A percentile compares a stretch with the other conserved stretches of the same genome.
Evolutionary conservation across 2,329 filamentous ascomycete genomes (phyloP).

Genomic region (Phialocephala subalpina): DNA sequence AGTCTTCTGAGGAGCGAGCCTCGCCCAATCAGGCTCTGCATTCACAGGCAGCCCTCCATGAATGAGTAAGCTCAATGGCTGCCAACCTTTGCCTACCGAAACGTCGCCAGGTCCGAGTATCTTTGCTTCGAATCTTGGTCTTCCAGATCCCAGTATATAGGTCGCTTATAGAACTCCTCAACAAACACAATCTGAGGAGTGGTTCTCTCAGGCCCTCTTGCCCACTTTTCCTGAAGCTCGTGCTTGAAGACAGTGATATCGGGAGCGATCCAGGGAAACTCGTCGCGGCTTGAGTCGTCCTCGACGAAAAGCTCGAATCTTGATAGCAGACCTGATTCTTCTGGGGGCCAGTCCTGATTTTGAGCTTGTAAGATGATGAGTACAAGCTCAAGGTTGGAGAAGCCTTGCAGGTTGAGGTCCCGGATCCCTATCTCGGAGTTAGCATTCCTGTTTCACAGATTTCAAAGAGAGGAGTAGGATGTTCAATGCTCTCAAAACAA

Average conservation of each 20-base stretch:
- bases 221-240: not conserved
- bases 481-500: too few species aligned
- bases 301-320: slow-evolving; percentile 1
- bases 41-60: too few species aligned
- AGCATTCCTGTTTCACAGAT: too few species aligned
- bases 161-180: slow-evolving; percentile 4
- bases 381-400: not conserved
- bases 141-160: not conserved
- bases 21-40: too few species aligned
- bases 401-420: not conserved
- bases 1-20: too few species aligned
- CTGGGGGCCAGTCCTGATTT: not conserved
- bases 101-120: too few species aligned
- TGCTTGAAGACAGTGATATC: not conserved
- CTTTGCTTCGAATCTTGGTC: not conserved
- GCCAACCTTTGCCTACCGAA: too few species aligned
- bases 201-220: not conserved
- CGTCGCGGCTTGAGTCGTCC: not conserved
- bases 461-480: too few species aligned
- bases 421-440: too few species aligned
- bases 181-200: not conserved
- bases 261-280: not conserved
- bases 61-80: too few species aligned
- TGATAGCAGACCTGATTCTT: not conserved
- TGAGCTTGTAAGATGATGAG: not conserved